These are phyloP conservation scores for Trichocladium uniseriatum DNA, from an alignment of 495 filamentous ascomycete genomes.

Conservation along the genomic window DNA sequence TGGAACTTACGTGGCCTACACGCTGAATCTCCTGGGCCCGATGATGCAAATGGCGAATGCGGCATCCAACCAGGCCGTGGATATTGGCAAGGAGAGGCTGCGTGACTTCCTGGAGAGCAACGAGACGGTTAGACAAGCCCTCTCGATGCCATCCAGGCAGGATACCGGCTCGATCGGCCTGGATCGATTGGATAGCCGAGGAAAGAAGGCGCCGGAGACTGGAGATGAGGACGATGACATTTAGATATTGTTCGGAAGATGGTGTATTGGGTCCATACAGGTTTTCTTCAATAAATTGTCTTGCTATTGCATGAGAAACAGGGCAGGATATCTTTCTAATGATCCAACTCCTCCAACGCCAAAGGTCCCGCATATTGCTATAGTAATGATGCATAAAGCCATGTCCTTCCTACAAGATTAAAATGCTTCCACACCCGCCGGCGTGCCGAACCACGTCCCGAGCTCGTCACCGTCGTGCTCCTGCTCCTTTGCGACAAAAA, in stretches of 20 bases:
- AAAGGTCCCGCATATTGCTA: constrained; percentile 2
- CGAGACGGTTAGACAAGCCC: constrained; percentile 69
- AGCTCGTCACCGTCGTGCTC: constrained; percentile 47
- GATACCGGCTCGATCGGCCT: constrained; percentile 44
- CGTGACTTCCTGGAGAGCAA: constrained; percentile 77
- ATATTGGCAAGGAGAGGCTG: constrained; percentile 80
- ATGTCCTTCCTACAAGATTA: constrained; percentile 19
- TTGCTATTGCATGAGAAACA: constrained; percentile 3
- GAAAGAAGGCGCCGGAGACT: constrained; percentile 39
- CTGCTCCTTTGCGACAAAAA: constrained; percentile 39
- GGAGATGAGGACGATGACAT: constrained; percentile 43
- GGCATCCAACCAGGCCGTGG: constrained; percentile 72
- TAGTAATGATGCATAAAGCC: neutral
- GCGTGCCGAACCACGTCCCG: constrained; percentile 54
- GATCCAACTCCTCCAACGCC: constrained; percentile 13
- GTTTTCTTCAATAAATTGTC: constrained; percentile 2
- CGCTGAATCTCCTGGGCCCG: constrained; percentile 88
- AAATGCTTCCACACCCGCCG: constrained; percentile 50
- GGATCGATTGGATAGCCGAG: constrained; percentile 51
- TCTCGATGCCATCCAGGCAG: constrained; percentile 52
- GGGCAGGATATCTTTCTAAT: constrained; percentile 18
- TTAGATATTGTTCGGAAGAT: constrained; percentile 16
- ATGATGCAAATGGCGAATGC: constrained; percentile 92
- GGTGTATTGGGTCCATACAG: neutral
- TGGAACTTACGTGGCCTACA: constrained; percentile 80